Evolutionary conservation across 2,329 filamentous ascomycete species (phyloP), one percentile per base, ranked within the genome.

Genomic region (Nothopassalora personata): DNA sequence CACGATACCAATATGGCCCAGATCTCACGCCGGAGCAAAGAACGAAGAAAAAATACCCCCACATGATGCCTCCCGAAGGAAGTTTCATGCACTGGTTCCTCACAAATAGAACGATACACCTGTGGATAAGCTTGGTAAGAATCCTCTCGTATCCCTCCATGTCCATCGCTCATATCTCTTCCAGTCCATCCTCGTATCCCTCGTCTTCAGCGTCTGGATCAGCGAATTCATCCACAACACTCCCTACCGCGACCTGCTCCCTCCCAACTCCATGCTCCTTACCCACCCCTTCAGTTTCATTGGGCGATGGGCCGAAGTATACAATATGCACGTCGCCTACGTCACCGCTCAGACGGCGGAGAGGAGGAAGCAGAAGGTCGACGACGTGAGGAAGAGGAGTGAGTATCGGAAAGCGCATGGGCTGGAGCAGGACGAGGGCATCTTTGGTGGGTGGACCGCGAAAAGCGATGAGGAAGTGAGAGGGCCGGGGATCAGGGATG

Each of bases 351-450:
- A 86, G 70, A 88, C 88, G 30, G 80, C 82, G 54, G 89, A 92
- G 74, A 85, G 86, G 76, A 83, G 92, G 57, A 83, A 85, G 69
- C 82, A 82, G 70, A 86, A 86, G 66, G 81, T 91, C 57, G 91
- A 96, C 66, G 94, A 99, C 76, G 87, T 94, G 30, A 83, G 87
- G 73, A 96, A 97, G 84, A 83, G 93, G 68, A 84, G 84, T 61
- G 86, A 89, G 74, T 99, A 91, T 76, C 86, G 92, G 69, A 87
- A 90, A 75, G 90, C 88, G 61, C 91, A 96, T 79, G 91, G 91
- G 9, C 74, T 96, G 70, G 87, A 91, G 73, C 78, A 82, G 67
- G 80, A 60, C 11, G 66, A 68, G 68, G 77, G 69, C 3, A 59
- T 83, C 54, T 79, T 86, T 67, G 79, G 78, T 7, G 77, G 77